phyloP scores from a whole-genome alignment of 441 rosid genomes.

The Eugenia klotzschiana region DNA sequence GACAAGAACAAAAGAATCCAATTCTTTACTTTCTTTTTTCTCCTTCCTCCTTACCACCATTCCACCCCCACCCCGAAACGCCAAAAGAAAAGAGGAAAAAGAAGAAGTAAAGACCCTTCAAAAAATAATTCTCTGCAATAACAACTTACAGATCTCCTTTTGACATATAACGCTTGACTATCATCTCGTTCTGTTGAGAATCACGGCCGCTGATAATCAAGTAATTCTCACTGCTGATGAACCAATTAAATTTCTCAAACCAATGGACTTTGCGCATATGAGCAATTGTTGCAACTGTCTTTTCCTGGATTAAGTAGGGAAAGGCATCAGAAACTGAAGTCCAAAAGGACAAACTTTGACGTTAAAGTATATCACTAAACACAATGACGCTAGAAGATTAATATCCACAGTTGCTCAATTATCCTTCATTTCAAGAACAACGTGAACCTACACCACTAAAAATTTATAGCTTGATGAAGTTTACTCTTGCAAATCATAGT shows the following conservation, averaged over 20 bases:
- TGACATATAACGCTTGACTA: conserved; percentile 96
- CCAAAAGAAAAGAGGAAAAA: background rate
- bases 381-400: background rate
- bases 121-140: background rate
- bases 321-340: background rate
- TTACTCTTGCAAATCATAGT: background rate
- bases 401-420: background rate
- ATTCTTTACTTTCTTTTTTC: no score
- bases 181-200: conserved; percentile 97
- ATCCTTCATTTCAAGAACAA: background rate
- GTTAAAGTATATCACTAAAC: background rate
- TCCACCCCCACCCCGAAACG: no score
- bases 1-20: background rate
- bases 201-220: conserved; percentile 91
- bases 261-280: conserved; percentile 97
- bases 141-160: conserved; percentile 90
- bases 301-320: conserved; percentile 44
- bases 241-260: conserved; percentile 99
- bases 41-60: background rate
- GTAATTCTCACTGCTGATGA: conserved; percentile 89
- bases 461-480: background rate
- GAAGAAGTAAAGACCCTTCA: background rate
- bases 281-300: conserved; percentile 73
- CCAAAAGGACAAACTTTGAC: background rate
- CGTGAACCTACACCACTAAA: background rate